Percentiles rank a stretch among this genome's conserved stretches.
Conservation (phyloP, 805 yeast species). For the Yamadazyma kitorensis region DNA sequence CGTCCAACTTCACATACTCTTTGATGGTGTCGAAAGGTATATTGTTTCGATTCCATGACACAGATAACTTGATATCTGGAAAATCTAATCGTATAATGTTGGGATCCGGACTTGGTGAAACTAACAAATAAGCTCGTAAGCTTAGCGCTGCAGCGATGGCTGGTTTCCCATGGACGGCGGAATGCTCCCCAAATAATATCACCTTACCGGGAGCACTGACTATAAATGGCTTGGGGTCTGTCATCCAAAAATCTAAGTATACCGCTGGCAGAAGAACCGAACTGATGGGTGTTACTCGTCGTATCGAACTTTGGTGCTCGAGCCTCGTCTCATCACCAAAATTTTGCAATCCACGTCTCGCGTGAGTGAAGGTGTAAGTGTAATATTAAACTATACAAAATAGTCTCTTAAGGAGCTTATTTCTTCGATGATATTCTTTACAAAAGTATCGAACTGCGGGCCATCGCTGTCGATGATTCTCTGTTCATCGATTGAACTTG, state of each 20-base stretch:
- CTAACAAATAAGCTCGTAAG: constrained; percentile 76
- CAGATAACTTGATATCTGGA: constrained; percentile 73
- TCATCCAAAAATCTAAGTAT: too few species aligned
- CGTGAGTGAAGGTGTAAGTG: too few species aligned
- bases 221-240: constrained; percentile 47
- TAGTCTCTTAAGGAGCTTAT: constrained; percentile 34
- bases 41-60: constrained; percentile 58
- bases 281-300: too few species aligned
- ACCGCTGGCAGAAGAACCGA: too few species aligned
- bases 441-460: constrained; percentile 20
- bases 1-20: constrained; percentile 14
- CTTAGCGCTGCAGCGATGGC: constrained; percentile 96
- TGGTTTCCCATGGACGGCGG: constrained; percentile 90
- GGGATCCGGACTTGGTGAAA: constrained; percentile 43
- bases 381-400: constrained; percentile 13
- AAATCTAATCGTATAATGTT: constrained; percentile 61
- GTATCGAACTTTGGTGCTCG: too few species aligned
- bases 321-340: too few species aligned
- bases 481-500: constrained; percentile 66
- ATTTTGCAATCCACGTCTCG: too few species aligned
- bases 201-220: constrained; percentile 97
- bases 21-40: constrained; percentile 57
- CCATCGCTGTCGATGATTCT: constrained; percentile 51
- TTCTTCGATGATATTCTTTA: constrained; percentile 32
- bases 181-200: constrained; percentile 93